Evolutionary conservation across 1,139 yeast genomes (phyloP), one percentile per base, ranked within the genome.

Genomic region (Yamadazyma sp.): DNA sequence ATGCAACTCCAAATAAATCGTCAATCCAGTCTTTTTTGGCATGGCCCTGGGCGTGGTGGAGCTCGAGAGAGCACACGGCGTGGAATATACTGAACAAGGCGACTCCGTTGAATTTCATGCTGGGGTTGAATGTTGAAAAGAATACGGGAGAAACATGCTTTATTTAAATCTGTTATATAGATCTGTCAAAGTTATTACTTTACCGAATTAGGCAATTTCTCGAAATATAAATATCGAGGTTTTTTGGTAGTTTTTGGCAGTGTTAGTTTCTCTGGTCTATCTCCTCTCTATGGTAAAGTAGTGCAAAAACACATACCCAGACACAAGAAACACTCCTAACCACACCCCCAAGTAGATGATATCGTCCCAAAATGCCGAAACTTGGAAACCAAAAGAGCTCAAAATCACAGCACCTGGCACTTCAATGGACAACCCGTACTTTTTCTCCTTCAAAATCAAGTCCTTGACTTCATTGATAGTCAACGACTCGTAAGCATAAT

Each of bases 401-500:
- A 92, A 73, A 43, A 92, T 92, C 1, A 95, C 94, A 1, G 98
- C 97, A 5, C 98, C 98, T 0, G 98, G 98, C n/a, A 92, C 95
- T 61, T 89, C 96, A 49, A 92, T 92, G 36, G 92, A 86, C 31
- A 92, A 73, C 0, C 98, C 98, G 54, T 82, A 92, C 61, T 92
- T 92, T 57, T 82, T 82, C 57, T 92, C 98, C 47, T 80, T 81
- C 52, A 92, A 71, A 10, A 88, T 82, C 55, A 92, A 72, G 35
- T 87, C 87, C 54, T 82, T 85, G n/a, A 92, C 97, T 59, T 92
- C 98, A 58, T 92, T 92, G 38, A 92, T 90, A 1, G 90, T 76
- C 48, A 92, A 69, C 0, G 97, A 87, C 57, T 92, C 98, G 57
- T 90, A 92, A 0, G 96, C 97, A 56, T 89, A 92, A 60, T 92